phyloP scores from a whole-genome alignment of 2,329 filamentous ascomycete genomes.

The Aspergillus terreus region DNA sequence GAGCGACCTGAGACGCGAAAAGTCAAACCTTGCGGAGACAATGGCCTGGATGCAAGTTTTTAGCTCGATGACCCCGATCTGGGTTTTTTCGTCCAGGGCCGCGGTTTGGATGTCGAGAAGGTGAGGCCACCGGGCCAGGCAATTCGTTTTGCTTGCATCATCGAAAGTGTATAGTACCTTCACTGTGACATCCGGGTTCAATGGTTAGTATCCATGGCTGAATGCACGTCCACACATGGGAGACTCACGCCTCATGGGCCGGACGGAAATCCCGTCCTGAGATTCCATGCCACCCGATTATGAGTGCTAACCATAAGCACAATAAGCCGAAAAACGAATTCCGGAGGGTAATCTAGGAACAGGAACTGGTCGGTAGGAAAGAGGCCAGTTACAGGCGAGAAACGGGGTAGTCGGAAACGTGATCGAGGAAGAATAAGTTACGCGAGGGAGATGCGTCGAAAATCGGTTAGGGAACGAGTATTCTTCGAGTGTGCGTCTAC shows the following conservation, averaged over 20 bases:
- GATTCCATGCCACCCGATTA: conserved; percentile 37
- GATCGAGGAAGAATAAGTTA: not conserved
- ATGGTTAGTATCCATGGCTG: conserved; percentile 13
- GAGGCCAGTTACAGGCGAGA: not conserved
- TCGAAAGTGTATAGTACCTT: conserved; percentile 98
- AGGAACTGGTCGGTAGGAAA: not conserved
- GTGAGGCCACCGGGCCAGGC: conserved; percentile 79
- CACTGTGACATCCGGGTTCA: conserved; percentile 53
- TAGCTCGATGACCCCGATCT: conserved; percentile 85
- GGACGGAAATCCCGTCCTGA: conserved; percentile 55
- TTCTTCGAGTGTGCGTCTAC: not conserved
- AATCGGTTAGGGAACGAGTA: not conserved
- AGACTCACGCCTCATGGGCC: conserved; percentile 65
- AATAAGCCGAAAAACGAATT: not conserved
- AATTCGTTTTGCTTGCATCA: conserved; percentile 80
- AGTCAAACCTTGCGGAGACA: conserved; percentile 54
- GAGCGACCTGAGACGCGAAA: not conserved
- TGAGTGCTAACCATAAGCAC: conserved; percentile 29
- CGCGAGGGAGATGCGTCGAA: not conserved
- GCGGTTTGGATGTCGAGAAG: conserved; percentile 76
- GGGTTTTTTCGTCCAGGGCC: conserved; percentile 70
- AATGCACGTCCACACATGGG: not conserved
- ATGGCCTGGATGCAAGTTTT: conserved; percentile 84
- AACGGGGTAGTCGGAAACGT: conserved; percentile 7
- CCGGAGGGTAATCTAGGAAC: not conserved